Conservation (phyloP, 768 basidiomycete genomes). For the Tubosaeta sp. region DNA sequence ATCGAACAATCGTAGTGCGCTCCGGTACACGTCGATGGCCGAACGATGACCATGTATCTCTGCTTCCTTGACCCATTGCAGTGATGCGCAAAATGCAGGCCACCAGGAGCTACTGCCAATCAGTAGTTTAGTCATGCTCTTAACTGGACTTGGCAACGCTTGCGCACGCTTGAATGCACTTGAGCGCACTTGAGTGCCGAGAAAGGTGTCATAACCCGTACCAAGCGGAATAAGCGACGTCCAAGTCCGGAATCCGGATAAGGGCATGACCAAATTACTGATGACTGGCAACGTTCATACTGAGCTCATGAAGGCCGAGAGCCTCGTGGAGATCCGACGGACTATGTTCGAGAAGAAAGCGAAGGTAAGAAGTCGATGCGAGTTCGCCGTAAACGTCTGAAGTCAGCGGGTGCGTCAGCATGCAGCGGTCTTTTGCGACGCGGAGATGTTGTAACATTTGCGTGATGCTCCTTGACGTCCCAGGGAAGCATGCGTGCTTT, state of each 20-base stretch:
- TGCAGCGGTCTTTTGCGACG: slow-evolving; percentile 21
- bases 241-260: too few relatives aligned
- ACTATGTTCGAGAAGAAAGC: slow-evolving; percentile 18
- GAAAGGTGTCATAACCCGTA: too few relatives aligned
- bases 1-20: slow-evolving; percentile 23
- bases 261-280: too few relatives aligned
- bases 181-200: too few relatives aligned
- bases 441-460: slow-evolving; percentile 24
- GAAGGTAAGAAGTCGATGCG: slow-evolving; percentile 21
- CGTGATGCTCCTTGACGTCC: slow-evolving; percentile 22
- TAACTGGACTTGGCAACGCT: too few relatives aligned
- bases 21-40: slow-evolving; percentile 28
- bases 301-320: slow-evolving; percentile 22
- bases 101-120: slow-evolving; percentile 13
- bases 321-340: slow-evolving; percentile 21
- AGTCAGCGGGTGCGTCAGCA: slow-evolving; percentile 15
- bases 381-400: slow-evolving; percentile 23
- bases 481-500: slow-evolving; percentile 21
- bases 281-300: slow-evolving; percentile 13
- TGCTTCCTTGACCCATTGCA: slow-evolving; percentile 20
- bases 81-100: slow-evolving; percentile 17
- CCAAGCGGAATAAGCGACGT: too few relatives aligned
- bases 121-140: too few relatives aligned
- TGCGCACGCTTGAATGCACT: too few relatives aligned
- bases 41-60: slow-evolving; percentile 22